phyloP scores from a whole-genome alignment of 495 filamentous ascomycete genomes.

The Immersiella caudata region DNA sequence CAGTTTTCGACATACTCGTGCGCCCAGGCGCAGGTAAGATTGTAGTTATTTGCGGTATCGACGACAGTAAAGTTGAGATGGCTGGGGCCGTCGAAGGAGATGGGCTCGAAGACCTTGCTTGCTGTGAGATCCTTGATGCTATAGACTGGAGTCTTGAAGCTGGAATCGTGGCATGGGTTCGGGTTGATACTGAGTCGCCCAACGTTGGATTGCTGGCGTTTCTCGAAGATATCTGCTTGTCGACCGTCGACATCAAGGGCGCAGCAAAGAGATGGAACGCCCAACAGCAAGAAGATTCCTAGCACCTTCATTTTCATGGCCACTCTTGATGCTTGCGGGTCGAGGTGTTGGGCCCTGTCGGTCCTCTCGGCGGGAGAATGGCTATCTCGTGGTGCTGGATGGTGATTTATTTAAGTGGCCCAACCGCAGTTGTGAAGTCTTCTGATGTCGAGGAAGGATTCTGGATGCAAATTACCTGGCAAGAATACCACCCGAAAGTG shows the following conservation, averaged over 20 bases:
- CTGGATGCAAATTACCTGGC: no score
- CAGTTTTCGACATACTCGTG: not conserved
- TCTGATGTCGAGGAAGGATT: no score
- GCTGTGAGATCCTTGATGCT: not conserved
- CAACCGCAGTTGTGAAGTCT: no score
- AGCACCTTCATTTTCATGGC: no score
- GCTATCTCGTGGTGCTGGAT: no score
- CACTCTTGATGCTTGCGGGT: no score
- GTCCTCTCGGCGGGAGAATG: no score
- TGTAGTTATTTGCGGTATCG: not conserved
- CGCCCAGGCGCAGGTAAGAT: not conserved
- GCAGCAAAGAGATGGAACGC: not conserved
- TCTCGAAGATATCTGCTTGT: not conserved
- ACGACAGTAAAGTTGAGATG: conserved; percentile 1
- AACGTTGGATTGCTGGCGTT: not conserved
- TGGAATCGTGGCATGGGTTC: not conserved
- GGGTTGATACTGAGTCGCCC: conserved; percentile 1
- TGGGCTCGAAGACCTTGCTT: not conserved
- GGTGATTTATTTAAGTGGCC: no score
- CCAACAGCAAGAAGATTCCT: not conserved
- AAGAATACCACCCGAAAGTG: no score
- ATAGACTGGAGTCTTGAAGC: not conserved
- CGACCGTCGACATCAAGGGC: not conserved
- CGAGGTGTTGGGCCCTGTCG: no score
- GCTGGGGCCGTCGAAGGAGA: not conserved